Evolutionary conservation across 1,139 yeast genomes (phyloP).

Genomic region (Dujonia santamariae): DNA sequence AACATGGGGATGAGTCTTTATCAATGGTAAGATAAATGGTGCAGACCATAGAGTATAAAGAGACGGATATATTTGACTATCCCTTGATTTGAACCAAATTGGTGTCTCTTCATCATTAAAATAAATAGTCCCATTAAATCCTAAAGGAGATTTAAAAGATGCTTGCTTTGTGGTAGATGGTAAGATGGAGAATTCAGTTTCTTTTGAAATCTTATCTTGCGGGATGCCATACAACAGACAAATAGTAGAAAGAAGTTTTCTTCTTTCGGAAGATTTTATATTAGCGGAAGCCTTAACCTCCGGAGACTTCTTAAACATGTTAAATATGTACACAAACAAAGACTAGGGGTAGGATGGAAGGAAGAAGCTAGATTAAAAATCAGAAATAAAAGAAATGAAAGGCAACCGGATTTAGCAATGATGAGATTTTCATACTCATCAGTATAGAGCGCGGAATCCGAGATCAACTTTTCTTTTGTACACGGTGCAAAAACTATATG

Average conservation of each 20-base stretch:
- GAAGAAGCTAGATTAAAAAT: background rate
- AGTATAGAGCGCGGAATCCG: no score
- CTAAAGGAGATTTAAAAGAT: slow-evolving; percentile 54
- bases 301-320: slow-evolving; percentile 66
- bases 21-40: slow-evolving; percentile 62
- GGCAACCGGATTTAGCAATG: no score
- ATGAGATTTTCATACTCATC: no score
- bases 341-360: background rate
- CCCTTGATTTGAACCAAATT: slow-evolving; percentile 65
- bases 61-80: slow-evolving; percentile 61
- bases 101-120: slow-evolving; percentile 66
- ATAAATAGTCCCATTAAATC: slow-evolving; percentile 60
- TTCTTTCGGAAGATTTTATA: slow-evolving; percentile 77
- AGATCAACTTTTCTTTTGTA: no score
- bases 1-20: slow-evolving; percentile 73
- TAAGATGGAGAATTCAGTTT: slow-evolving; percentile 45
- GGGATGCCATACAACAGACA: slow-evolving; percentile 46
- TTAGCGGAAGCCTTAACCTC: slow-evolving; percentile 72
- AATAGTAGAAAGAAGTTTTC: slow-evolving; percentile 52
- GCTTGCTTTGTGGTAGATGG: slow-evolving; percentile 69
- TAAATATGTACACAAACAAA: background rate
- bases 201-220: slow-evolving; percentile 41
- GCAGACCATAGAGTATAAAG: slow-evolving; percentile 70
- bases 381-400: no score
- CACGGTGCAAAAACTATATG: no score